Evolutionary conservation across 129 eudicot genomes (phyloP).

Genomic region (Solidago caesia): DNA sequence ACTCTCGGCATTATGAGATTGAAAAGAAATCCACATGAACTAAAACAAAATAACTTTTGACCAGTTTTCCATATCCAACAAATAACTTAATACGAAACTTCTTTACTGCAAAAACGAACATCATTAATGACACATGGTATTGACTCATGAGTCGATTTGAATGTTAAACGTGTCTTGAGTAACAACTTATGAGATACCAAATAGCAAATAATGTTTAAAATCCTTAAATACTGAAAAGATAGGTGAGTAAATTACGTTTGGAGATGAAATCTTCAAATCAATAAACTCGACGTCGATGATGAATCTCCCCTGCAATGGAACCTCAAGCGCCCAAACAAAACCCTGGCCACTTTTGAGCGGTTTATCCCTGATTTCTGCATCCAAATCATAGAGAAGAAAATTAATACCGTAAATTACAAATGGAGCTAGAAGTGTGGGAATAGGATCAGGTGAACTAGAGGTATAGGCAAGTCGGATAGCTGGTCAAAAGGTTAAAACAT

Average conservation of each 20-base stretch:
- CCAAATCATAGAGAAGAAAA: not conserved
- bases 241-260: constrained; percentile 43
- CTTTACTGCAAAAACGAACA: not conserved
- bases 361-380: constrained; percentile 76
- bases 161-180: not conserved
- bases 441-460: not conserved
- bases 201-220: not conserved
- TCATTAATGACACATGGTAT: constrained; percentile 10
- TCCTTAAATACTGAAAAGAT: not conserved
- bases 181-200: constrained; percentile 19
- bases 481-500: not conserved
- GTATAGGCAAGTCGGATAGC: not conserved
- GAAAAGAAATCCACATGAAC: not conserved
- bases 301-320: constrained; percentile 77
- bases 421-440: not conserved
- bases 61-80: constrained; percentile 16
- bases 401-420: not conserved
- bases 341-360: constrained; percentile 62
- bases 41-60: not conserved
- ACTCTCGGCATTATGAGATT: not conserved
- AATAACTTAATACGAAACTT: not conserved
- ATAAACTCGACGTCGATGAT: constrained; percentile 92
- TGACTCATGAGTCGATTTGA: constrained; percentile 16
- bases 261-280: constrained; percentile 67
- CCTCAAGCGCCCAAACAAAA: constrained; percentile 84